Conservation (phyloP, 768 basidiomycete genomes). For the Leccinellum luteum region DNA sequence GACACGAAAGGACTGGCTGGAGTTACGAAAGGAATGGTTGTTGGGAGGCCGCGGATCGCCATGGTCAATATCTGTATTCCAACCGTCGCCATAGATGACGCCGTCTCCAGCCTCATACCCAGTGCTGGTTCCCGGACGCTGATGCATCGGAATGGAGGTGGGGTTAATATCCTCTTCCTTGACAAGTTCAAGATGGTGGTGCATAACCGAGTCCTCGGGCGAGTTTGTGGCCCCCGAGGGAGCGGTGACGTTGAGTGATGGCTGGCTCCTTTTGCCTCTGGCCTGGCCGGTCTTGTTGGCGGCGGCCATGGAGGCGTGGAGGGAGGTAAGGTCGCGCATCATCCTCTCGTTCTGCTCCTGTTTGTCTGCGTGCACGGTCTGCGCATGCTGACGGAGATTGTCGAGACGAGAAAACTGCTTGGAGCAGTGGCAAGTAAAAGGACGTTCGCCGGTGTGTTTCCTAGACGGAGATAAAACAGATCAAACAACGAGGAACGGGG, state of each 20-base stretch:
- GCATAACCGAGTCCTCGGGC: slow-evolving; percentile 17
- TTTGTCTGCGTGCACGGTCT: slow-evolving; percentile 96
- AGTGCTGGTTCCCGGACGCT: slow-evolving; percentile 69
- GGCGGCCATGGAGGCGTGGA: slow-evolving; percentile 79
- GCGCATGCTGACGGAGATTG: slow-evolving; percentile 94
- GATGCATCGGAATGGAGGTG: slow-evolving; percentile 34
- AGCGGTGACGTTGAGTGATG: slow-evolving; percentile 11
- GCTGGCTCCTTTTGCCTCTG: slow-evolving; percentile 39
- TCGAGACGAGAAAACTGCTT: slow-evolving; percentile 96
- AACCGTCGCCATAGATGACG: slow-evolving; percentile 33
- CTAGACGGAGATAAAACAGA: slow-evolving; percentile 43
- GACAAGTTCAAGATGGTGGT: slow-evolving; percentile 28
- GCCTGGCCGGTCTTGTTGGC: slow-evolving; percentile 39
- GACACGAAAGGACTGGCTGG: slow-evolving; percentile 81
- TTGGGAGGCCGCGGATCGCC: slow-evolving; percentile 37
- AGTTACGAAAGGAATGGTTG: slow-evolving; percentile 74
- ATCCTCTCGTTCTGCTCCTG: slow-evolving; percentile 83
- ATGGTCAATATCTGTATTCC: slow-evolving; percentile 38
- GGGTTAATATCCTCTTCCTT: slow-evolving; percentile 42
- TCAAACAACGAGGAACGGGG: slow-evolving; percentile 17
- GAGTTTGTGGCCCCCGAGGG: background rate
- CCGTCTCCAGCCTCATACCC: slow-evolving; percentile 59
- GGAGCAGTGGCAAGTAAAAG: slow-evolving; percentile 93
- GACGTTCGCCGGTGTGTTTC: slow-evolving; percentile 97
- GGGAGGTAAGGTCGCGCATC: slow-evolving; percentile 85